Base-by-base conservation (phyloP, 352 stramenopile genomes). In the Peronosclerospora sorghi region DNA sequence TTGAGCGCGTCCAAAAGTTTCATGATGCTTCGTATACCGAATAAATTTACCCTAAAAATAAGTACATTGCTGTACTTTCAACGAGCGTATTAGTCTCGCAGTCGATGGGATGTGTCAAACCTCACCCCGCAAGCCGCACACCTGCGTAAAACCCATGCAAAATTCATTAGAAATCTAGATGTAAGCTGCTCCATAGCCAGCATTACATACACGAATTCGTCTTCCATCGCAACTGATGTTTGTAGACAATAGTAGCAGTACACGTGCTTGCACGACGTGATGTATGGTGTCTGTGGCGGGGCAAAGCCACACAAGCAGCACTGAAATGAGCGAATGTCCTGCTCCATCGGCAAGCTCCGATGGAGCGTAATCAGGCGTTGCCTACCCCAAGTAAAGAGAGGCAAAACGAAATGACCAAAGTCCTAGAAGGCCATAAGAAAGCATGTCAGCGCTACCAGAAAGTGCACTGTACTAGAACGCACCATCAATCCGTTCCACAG, bases 161-260 rank as follows among this genome's bases (percentile, higher is more conserved):
- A 19, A 13, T n/a, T n/a, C n/a, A n/a, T n/a, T n/a, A n/a, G n/a
- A n/a, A n/a, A n/a, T n/a, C n/a, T n/a, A n/a, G n/a, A n/a, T n/a
- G n/a, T n/a, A n/a, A n/a, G n/a, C n/a, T n/a, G n/a, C n/a, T n/a
- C n/a, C n/a, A n/a, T n/a, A n/a, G n/a, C n/a, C n/a, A n/a, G n/a
- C n/a, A n/a, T n/a, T 27, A 75, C 70, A 34, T 68, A 89, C 75
- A 46, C 35, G 44, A 84, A 91, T 23, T 86, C 68, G 1, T 85
- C 72, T 42, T 91, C 69, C 4, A 52, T 56, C 0, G 76, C 62
- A 5, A 89, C 79, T 4, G 76, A 71, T 17, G 77, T 85, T 39
- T 91, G 75, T 12, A 91, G 46, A 41, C 79, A 91, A 41, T 86
- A 91, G 58, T 89, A 91, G 56, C 79, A 91, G 46, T 91, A 91